Evolutionary conservation across 2,329 filamentous ascomycete species (phyloP), one percentile per base, ranked within the genome.

Genomic region (Pseudofabraea citricarpa): DNA sequence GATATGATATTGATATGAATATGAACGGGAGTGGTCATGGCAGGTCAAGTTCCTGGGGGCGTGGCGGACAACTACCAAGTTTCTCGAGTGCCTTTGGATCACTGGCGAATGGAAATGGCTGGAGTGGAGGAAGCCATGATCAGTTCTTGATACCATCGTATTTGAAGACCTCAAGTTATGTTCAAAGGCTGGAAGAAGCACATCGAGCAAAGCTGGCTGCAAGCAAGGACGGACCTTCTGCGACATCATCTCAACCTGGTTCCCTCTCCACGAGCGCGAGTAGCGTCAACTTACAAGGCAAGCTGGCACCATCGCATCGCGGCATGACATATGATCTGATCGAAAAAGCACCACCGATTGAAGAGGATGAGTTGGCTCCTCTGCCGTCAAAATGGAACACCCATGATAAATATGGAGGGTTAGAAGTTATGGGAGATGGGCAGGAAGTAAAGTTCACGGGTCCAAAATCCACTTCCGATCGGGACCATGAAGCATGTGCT

Each of bases 101-200:
- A 33, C 51, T 63, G 15, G 49, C 53, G 37, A 57, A 59, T 41
- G 54, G 54, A 8, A 51, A 56, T 33, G 43, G 43, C 13, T 48
- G 46, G n/a, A 40, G 48, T 27, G 52, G 52, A 19, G 46, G 42
- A 29, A 47, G 42, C 10, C 37, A 52, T 46, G 42, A 72, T 45
- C 56, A 64, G 45, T 91, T 91, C 71, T 90, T 95, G 64, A 75
- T 83, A 9, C 91, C 91, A 1, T 90, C 88, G 5, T 96, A 96
- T 65, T 75, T 97, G 35, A 73, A 75, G 53, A 79, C 79, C 29
- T 91, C 89, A 12, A 79, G 81, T 57, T 90, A 95, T 64, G 80
- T 91, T 41, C 77, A 85, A 55, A 82, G 79, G 61, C 73, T 96
- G 37, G 80, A 86, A 55, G 81, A 87, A 48, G 79, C 77, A 45